These are phyloP conservation scores for Lactarius evosmus DNA, from an alignment of 768 basidiomycete genomes.

Conservation along the genomic window DNA sequence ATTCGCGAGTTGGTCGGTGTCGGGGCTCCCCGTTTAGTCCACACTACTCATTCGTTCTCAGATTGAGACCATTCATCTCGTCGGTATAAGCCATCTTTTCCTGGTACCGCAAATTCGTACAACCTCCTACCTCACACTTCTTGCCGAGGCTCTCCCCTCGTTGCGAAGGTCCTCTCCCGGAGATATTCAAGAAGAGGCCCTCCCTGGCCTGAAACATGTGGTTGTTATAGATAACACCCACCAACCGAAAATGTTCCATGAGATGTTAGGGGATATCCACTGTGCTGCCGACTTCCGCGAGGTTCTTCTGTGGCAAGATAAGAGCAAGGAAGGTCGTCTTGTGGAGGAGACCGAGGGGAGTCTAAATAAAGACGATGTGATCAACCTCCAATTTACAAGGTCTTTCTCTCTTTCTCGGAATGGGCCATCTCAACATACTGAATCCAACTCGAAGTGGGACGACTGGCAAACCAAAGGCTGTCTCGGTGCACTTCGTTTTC, in stretches of 20 bases:
- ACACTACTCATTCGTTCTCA: constrained; percentile 31
- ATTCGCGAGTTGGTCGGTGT: constrained; percentile 62
- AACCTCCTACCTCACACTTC: constrained; percentile 59
- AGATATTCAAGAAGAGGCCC: constrained; percentile 50
- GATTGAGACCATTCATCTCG: constrained; percentile 61
- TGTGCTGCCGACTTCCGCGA: constrained; percentile 70
- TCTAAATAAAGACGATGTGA: constrained; percentile 61
- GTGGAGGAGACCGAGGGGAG: constrained; percentile 44
- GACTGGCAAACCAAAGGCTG: constrained; percentile 78
- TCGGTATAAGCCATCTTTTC: constrained; percentile 65
- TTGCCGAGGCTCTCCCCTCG: constrained; percentile 56
- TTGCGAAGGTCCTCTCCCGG: constrained; percentile 49
- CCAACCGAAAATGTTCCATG: constrained; percentile 40
- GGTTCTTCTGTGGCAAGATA: constrained; percentile 64
- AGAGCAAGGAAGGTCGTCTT: constrained; percentile 40
- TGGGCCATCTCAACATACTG: constrained; percentile 14
- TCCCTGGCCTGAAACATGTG: constrained; percentile 62
- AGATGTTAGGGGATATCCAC: constrained; percentile 42
- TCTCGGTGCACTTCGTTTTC: constrained; percentile 52
- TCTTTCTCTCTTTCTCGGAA: constrained; percentile 31
- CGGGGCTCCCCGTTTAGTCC: not conserved
- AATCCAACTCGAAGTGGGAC: constrained; percentile 55
- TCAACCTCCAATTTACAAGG: constrained; percentile 88
- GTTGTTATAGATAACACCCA: constrained; percentile 64
- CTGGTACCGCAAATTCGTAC: constrained; percentile 65